A percentile compares a stretch with the other conserved stretches of the same genome.
Evolutionary conservation across 2,329 filamentous ascomycete genomes (phyloP).

Genomic region (Juglanconis sp.): DNA sequence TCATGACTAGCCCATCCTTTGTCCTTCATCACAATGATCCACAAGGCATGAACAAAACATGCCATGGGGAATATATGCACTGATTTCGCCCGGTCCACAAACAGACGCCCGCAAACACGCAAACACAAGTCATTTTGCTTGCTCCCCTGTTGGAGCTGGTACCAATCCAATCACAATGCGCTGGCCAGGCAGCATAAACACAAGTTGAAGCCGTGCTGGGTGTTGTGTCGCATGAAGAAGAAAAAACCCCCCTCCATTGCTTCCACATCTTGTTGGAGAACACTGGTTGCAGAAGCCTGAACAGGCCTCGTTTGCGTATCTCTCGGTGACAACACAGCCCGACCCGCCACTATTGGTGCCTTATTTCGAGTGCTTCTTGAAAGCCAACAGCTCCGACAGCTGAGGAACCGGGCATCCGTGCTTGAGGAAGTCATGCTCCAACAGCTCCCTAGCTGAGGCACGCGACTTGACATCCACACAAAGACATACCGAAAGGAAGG

Average conservation of each 20-base stretch:
- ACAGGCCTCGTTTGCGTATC: not conserved
- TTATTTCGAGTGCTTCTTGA: conserved; percentile 72
- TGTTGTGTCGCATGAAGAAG: not conserved
- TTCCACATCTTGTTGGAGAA: not conserved
- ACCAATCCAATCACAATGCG: not conserved
- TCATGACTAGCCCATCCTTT: too few relatives aligned
- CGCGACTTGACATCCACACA: conserved; percentile 95
- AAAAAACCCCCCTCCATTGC: not conserved
- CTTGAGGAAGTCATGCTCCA: conserved; percentile 91
- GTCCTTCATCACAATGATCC: not conserved
- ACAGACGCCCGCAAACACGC: not conserved
- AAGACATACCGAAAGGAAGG: conserved; percentile 91
- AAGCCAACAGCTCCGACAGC: conserved; percentile 82
- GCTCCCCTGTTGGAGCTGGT: not conserved
- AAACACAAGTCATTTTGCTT: not conserved
- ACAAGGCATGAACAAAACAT: not conserved
- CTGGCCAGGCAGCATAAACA: not conserved
- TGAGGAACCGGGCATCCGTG: conserved; percentile 81
- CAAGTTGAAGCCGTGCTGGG: not conserved
- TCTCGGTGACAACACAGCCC: not conserved
- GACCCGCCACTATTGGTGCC: not conserved
- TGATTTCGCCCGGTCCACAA: not conserved
- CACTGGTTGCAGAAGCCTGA: not conserved
- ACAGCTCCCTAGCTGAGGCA: conserved; percentile 84
- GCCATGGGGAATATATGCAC: not conserved